Evolutionary conservation across 176 grass and related monocot genomes (phyloP), one percentile per base, ranked within the genome.

Genomic region (Tillandsia fasciculata): DNA sequence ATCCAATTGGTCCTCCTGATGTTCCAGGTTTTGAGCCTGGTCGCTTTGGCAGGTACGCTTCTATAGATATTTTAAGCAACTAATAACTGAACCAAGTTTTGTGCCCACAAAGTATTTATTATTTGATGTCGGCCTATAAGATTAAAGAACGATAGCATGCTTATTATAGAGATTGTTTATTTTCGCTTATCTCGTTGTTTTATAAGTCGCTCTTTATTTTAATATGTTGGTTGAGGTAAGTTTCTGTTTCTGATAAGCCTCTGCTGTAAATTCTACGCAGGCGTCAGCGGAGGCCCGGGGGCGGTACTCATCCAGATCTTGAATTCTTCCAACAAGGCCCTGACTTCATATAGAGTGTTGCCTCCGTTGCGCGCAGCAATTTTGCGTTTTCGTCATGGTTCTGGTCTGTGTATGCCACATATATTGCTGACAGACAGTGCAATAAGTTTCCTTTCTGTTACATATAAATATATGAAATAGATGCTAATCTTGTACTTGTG

Each of bases 11-110:
- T 58, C 85, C 87, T 11, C 89, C 94, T 9, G 89, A 70, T 67
- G 70, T 99, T 59, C 89, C 94, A 83, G 94, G 89, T 9, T 93
- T 99, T 77, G 94, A 93, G 42, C 94, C 87, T 72, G 78, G 77
- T 72, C 87, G 77, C 20, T 93, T 99, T 83, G 76, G 75, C 50
- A 95, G 90, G 90, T 95, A 84, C 54, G 1, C 56, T 18, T 53
- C 4, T 27, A n/a, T 56, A 52, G 54, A 63, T 53, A 68, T 83
- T 79, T 20, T 84, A 73, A 33, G n/a, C 71, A 59, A 74, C 66
- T 18, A 64, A 11, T 26, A 68, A 64, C 23, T 75, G 49, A 12
- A 28, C 33, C 33, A 42, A 42, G 33, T 42, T 42, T 42, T 42
- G 33, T 7, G 33, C 5, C 33, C 33, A 42, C 33, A 42, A 7